Evolutionary conservation across 139 green algal species (phyloP), one percentile per base, ranked within the genome.

Genomic region (Coelastrella sp.): DNA sequence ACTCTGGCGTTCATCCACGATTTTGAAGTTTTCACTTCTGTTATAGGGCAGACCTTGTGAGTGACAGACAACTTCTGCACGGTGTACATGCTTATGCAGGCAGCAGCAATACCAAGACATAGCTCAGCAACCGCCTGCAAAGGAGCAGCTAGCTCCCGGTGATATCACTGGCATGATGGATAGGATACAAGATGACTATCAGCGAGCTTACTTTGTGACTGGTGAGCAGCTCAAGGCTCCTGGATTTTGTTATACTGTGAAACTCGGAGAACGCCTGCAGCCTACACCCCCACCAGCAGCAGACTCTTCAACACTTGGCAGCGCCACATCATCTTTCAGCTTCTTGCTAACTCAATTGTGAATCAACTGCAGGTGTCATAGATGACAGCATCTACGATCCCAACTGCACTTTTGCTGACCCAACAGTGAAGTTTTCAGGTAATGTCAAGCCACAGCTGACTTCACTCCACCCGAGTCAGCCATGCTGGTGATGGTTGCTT

Each of bases 381-480:
- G 82, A 90, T 23, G 93, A 96, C 64, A 77, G 56, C 20, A 94
- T 96, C 4, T 96, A 96, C 58, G 85, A 86, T 3, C 59, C 73
- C 0, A 61, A 94, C 56, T 96, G 94, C 83, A 73, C 86, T 13
- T 96, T 94, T 91, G 94, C 74, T 14, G 94, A 96, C 78, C 94
- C 94, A 0, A 96, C 94, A 7, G 87, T 96, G 7, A 20, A 80
- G 47, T 88, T 88, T 17, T 87, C 81, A 64, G 81, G 81, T 77
- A 54, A 64, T 32, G 4, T 3, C 8, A 32, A 3, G 68, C 14
- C 0, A n/a, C 7, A 68, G 61, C 61, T 68, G 61, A 7, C 10
- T 68, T 68, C 10, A 10, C n/a, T n/a, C n/a, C n/a, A n/a, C n/a
- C n/a, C n/a, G n/a, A n/a, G n/a, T n/a, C n/a, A n/a, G n/a, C n/a